Evolutionary conservation across 1,139 yeast species (phyloP).

Genomic region (Scheffersomyces parashehatae): DNA sequence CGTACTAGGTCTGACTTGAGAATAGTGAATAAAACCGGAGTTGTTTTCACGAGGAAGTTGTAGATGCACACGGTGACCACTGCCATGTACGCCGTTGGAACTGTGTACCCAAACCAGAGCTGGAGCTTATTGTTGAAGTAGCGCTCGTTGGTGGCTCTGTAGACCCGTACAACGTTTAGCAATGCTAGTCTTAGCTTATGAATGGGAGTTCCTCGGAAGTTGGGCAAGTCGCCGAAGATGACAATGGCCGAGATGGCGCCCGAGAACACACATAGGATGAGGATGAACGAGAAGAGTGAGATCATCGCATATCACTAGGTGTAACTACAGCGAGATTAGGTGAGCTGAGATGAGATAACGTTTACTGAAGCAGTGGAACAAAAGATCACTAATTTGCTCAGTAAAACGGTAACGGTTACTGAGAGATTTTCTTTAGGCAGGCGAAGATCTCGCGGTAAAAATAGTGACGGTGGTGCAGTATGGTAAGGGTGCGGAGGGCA

Average conservation of each 20-base stretch:
- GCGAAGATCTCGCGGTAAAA: too few relatives aligned
- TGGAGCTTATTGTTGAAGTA: slow-evolving; percentile 18
- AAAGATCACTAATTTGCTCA: too few relatives aligned
- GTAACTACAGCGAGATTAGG: too few relatives aligned
- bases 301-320: not conserved
- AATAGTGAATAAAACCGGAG: slow-evolving; percentile 22
- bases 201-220: slow-evolving; percentile 37
- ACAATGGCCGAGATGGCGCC: slow-evolving; percentile 16
- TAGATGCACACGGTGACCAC: slow-evolving; percentile 48
- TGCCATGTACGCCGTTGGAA: slow-evolving; percentile 50
- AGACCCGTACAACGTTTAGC: slow-evolving; percentile 5
- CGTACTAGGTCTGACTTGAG: slow-evolving; percentile 11
- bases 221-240: slow-evolving; percentile 58
- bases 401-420: too few relatives aligned
- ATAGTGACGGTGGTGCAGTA: too few relatives aligned
- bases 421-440: too few relatives aligned
- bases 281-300: not conserved
- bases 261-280: not conserved
- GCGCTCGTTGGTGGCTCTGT: slow-evolving; percentile 8
- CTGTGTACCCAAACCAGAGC: slow-evolving; percentile 34
- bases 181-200: slow-evolving; percentile 18
- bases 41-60: slow-evolving; percentile 46
- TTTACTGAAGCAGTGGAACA: too few relatives aligned
- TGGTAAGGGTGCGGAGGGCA: too few relatives aligned
- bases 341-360: too few relatives aligned